phyloP scores from a whole-genome alignment of 1,284 basidiomycete genomes.

The Tilletia walkeri region DNA sequence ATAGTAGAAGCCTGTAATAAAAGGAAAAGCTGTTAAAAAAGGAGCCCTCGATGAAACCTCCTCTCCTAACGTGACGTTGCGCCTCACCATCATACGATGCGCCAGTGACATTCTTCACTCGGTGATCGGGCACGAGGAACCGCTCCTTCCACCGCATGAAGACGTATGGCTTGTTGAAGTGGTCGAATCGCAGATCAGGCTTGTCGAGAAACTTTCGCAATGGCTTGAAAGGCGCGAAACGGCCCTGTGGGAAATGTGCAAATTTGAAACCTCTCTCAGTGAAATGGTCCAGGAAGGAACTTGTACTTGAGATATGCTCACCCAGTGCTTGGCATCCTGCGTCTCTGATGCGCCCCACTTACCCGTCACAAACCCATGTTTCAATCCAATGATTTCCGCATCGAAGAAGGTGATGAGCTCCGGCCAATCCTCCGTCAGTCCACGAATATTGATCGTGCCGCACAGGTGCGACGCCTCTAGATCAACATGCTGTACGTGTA shows the following conservation, averaged over 20 bases:
- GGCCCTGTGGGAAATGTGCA: slow-evolving; percentile 16
- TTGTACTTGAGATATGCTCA: slow-evolving; percentile 4
- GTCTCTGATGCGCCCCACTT: slow-evolving; percentile 52
- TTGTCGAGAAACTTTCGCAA: slow-evolving; percentile 31
- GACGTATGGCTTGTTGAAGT: slow-evolving; percentile 55
- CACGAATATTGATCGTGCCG: slow-evolving; percentile 53
- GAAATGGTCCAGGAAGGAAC: neutral
- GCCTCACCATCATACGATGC: slow-evolving; percentile 71
- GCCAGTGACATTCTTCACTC: slow-evolving; percentile 87
- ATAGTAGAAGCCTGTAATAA: slow-evolving; percentile 66
- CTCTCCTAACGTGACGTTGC: no score
- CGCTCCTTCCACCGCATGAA: slow-evolving; percentile 98
- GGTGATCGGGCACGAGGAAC: slow-evolving; percentile 89
- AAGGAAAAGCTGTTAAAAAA: no score
- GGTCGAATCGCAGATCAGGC: slow-evolving; percentile 38
- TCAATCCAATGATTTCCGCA: slow-evolving; percentile 49
- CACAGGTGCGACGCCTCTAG: slow-evolving; percentile 45
- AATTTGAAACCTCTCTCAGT: neutral
- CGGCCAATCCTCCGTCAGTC: slow-evolving; percentile 54
- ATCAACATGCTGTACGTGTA: slow-evolving; percentile 36
- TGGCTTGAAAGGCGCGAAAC: slow-evolving; percentile 43
- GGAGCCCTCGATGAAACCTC: no score
- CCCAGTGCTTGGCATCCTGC: slow-evolving; percentile 52
- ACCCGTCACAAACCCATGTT: slow-evolving; percentile 44
- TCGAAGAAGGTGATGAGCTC: slow-evolving; percentile 55